phyloP scores from a whole-genome alignment of 2,329 filamentous ascomycete genomes.

The Diaporthe batatas region DNA sequence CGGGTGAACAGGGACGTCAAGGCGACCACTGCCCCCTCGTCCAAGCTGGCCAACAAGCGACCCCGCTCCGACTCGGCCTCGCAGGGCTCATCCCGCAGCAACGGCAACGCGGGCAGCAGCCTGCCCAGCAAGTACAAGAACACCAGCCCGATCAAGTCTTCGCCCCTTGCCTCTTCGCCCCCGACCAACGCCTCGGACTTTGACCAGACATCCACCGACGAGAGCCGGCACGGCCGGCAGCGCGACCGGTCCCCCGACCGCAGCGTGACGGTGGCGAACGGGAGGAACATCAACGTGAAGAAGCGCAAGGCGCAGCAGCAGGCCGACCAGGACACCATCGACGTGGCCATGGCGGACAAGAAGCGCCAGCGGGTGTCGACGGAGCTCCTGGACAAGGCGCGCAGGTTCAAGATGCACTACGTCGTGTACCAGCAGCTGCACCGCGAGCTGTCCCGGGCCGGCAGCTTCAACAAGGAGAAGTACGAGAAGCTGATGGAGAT shows the following conservation, averaged over 20 bases:
- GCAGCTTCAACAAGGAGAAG: conserved; percentile 65
- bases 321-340: conserved; percentile 42
- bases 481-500: conserved; percentile 66
- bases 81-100: conserved; percentile 59
- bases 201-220: conserved; percentile 55
- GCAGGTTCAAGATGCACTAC: conserved; percentile 69
- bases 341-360: conserved; percentile 49
- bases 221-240: conserved; percentile 42
- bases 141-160: conserved; percentile 73
- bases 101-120: conserved; percentile 44
- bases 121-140: conserved; percentile 62
- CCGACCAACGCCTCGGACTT: conserved; percentile 75
- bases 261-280: conserved; percentile 46
- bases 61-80: conserved; percentile 58
- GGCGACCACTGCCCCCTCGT: conserved; percentile 36
- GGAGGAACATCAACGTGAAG: conserved; percentile 44
- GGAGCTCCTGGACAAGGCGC: conserved; percentile 66
- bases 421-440: conserved; percentile 70
- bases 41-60: conserved; percentile 40
- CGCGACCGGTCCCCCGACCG: conserved; percentile 43
- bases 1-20: conserved; percentile 63
- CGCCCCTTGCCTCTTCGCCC: conserved; percentile 74
- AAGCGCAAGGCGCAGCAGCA: conserved; percentile 43
- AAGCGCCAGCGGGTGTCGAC: conserved; percentile 59
- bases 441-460: conserved; percentile 63